A percentile compares a stretch with the other conserved stretches of the same genome.
These are phyloP conservation scores for Drechslerella coelobrocha DNA, from an alignment of 2,329 filamentous ascomycete species.

Conservation along the genomic window DNA sequence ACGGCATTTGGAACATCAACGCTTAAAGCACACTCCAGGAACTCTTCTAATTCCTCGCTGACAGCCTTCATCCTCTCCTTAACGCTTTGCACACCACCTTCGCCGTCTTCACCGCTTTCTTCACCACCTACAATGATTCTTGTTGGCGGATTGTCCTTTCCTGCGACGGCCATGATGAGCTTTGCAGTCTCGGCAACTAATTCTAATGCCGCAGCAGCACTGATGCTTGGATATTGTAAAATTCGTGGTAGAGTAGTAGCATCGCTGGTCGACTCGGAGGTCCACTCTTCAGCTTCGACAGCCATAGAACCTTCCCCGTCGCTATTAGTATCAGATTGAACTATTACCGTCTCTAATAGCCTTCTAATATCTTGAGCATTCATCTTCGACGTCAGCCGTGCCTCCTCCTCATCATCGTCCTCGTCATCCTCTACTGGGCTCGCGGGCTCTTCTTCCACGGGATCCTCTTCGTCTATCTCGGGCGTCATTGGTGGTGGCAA, in stretches of 20 bases:
- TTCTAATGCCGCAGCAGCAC: conserved; percentile 70
- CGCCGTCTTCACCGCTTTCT: conserved; percentile 50
- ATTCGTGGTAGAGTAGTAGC: conserved; percentile 60
- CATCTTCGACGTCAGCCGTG: conserved; percentile 39
- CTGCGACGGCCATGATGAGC: conserved; percentile 87
- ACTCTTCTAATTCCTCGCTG: conserved; percentile 94
- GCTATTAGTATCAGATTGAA: conserved; percentile 56
- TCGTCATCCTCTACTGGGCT: conserved; percentile 15
- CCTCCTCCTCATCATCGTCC: conserved; percentile 43
- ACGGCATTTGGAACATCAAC: conserved; percentile 69
- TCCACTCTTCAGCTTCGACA: not conserved
- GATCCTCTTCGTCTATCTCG: conserved; percentile 19
- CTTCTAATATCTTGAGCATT: conserved; percentile 34
- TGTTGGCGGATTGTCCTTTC: conserved; percentile 92
- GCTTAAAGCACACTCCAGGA: conserved; percentile 84
- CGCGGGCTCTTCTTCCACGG: conserved; percentile 9
- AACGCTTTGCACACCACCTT: conserved; percentile 74
- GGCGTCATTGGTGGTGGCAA: conserved; percentile 16
- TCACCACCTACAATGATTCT: conserved; percentile 93
- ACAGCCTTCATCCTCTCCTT: conserved; percentile 97
- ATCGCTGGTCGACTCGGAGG: conserved; percentile 45
- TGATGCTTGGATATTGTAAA: conserved; percentile 76
- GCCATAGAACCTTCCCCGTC: conserved; percentile 56
- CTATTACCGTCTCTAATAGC: conserved; percentile 52
- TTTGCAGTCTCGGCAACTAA: conserved; percentile 89